phyloP scores from a whole-genome alignment of 2,329 filamentous ascomycete species.

The Camillea tinctor region DNA sequence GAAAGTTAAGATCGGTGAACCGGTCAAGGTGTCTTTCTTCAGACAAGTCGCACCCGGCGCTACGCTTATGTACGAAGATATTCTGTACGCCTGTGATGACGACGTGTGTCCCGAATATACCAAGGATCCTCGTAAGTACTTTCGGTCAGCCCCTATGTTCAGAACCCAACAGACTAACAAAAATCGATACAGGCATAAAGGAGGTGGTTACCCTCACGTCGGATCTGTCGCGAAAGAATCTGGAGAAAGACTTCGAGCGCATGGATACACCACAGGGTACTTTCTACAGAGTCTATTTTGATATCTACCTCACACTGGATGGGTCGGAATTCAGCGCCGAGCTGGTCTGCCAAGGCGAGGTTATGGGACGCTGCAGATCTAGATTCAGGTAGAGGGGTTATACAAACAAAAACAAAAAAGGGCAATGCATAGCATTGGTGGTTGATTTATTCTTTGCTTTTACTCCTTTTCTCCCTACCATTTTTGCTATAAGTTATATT shows the following conservation, averaged over 20 bases:
- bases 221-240: slow-evolving; percentile 94
- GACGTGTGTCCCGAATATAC: slow-evolving; percentile 98
- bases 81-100: slow-evolving; percentile 95
- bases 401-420: not conserved
- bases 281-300: slow-evolving; percentile 82
- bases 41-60: slow-evolving; percentile 94
- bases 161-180: slow-evolving; percentile 29
- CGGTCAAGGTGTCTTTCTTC: slow-evolving; percentile 98
- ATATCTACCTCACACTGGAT: slow-evolving; percentile 88
- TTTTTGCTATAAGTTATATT: slow-evolving; percentile 19
- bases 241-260: slow-evolving; percentile 98
- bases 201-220: slow-evolving; percentile 97
- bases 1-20: slow-evolving; percentile 98
- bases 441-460: slow-evolving; percentile 22
- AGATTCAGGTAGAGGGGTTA: slow-evolving; percentile 64
- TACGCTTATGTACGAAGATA: slow-evolving; percentile 99
- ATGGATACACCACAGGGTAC: slow-evolving; percentile 99
- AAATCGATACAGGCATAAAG: slow-evolving; percentile 76
- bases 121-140: slow-evolving; percentile 91
- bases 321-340: slow-evolving; percentile 98
- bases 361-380: slow-evolving; percentile 95
- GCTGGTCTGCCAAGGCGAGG: slow-evolving; percentile 97
- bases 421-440: slow-evolving; percentile 14
- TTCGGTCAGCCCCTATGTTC: not conserved
- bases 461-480: slow-evolving; percentile 12